Conservation (phyloP, 768 basidiomycete species). For the Omphalotus guepiniiformis region DNA sequence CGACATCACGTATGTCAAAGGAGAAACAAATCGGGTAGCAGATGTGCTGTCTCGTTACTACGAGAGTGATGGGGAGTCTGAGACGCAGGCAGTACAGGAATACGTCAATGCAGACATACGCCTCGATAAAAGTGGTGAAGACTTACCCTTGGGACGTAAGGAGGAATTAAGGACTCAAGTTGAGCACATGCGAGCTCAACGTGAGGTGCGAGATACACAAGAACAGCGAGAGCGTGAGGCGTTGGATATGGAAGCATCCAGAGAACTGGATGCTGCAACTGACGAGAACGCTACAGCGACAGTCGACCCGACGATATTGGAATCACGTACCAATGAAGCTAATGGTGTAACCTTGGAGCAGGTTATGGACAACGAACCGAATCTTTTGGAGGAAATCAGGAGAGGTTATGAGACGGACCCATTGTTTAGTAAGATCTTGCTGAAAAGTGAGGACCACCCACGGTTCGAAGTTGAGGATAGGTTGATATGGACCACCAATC, state of each 20-base stretch:
- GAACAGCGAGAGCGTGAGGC: background rate
- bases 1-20: conserved; percentile 23
- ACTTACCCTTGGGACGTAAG: background rate
- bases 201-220: background rate
- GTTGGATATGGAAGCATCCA: background rate
- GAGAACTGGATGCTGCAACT: background rate
- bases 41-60: conserved; percentile 28
- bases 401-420: background rate
- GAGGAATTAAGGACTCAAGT: background rate
- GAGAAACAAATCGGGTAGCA: conserved; percentile 22
- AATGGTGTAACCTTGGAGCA: too few relatives aligned
- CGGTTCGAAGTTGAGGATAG: background rate
- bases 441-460: conserved; percentile 3
- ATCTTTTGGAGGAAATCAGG: background rate
- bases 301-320: conserved; percentile 1
- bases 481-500: conserved; percentile 7
- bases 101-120: conserved; percentile 17
- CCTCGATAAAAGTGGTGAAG: conserved; percentile 15
- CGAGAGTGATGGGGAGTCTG: conserved; percentile 17
- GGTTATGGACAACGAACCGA: background rate
- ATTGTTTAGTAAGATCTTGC: conserved; percentile 6
- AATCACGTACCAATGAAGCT: background rate
- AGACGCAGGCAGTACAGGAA: conserved; percentile 13
- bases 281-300: background rate
- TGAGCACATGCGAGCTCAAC: background rate